Percentiles rank a stretch among this genome's conserved stretches.
phyloP scores from a whole-genome alignment of 108 stramenopile genomes.

The Poteriospumella lacustris region DNA sequence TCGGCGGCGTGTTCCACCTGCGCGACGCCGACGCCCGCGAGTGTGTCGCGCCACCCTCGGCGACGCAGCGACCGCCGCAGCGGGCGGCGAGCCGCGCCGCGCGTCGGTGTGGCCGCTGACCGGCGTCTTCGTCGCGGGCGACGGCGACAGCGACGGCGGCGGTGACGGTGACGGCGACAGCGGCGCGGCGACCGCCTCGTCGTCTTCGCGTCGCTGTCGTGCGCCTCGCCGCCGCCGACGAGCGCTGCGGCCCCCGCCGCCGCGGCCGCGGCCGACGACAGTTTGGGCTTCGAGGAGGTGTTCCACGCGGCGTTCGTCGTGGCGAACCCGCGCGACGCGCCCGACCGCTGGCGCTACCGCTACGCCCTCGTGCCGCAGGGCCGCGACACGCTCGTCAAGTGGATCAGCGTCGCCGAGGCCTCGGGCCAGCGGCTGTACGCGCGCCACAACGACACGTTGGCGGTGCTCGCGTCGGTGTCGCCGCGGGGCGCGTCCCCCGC shows the following conservation, averaged over 20 bases:
- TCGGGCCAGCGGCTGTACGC: neutral
- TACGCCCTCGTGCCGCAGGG: neutral
- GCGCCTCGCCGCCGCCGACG: neutral
- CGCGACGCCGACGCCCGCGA: too few species aligned
- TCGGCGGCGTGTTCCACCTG: too few species aligned
- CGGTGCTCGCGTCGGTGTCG: neutral
- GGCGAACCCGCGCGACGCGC: neutral
- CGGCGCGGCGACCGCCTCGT: neutral
- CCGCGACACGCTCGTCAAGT: neutral
- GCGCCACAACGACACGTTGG: too few species aligned
- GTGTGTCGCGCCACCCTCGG: too few species aligned
- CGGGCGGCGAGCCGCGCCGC: too few species aligned
- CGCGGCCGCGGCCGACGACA: neutral
- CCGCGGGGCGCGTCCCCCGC: neutral
- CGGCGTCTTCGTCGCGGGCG: too few species aligned
- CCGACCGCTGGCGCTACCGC: neutral
- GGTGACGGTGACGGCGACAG: neutral
- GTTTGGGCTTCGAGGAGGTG: neutral
- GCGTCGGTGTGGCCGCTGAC: too few species aligned
- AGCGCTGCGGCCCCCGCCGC: neutral
- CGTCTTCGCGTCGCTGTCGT: neutral
- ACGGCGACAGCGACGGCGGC: neutral
- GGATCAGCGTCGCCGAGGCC: neutral
- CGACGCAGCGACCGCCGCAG: too few species aligned
- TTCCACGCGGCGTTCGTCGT: neutral